Evolutionary conservation across 441 rosid genomes (phyloP).

Genomic region (Populus hybrid): DNA sequence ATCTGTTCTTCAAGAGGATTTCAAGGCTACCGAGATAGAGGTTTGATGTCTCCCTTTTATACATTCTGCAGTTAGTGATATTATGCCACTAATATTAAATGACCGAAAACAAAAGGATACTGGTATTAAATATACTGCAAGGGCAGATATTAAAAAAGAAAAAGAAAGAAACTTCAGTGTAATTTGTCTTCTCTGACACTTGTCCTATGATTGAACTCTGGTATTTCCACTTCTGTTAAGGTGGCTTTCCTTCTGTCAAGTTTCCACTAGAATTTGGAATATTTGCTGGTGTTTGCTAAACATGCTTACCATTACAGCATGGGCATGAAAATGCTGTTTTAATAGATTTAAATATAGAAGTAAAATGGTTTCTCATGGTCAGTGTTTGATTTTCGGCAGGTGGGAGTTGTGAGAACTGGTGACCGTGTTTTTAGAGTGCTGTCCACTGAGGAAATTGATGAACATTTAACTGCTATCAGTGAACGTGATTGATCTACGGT

Average conservation of each 20-base stretch:
- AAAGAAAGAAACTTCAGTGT: neutral
- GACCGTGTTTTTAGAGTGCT: conserved; percentile 61
- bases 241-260: neutral
- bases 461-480: conserved; percentile 85
- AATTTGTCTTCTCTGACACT: neutral
- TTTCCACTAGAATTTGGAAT: neutral
- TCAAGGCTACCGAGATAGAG: conserved; percentile 98
- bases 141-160: neutral
- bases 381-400: conserved; percentile 40
- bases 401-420: conserved; percentile 85
- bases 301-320: neutral
- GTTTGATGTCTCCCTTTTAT: conserved; percentile 25
- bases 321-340: neutral
- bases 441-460: conserved; percentile 87
- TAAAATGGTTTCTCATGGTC: neutral
- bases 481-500: conserved; percentile 52
- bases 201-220: neutral
- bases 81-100: neutral
- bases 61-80: neutral
- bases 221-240: neutral
- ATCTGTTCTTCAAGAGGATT: conserved; percentile 96
- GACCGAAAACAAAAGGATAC: neutral
- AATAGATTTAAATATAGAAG: neutral
- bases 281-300: neutral
- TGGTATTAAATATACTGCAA: neutral